Conservation (phyloP, 495 filamentous ascomycete species). For the Aspergillus avenaceus region DNA sequence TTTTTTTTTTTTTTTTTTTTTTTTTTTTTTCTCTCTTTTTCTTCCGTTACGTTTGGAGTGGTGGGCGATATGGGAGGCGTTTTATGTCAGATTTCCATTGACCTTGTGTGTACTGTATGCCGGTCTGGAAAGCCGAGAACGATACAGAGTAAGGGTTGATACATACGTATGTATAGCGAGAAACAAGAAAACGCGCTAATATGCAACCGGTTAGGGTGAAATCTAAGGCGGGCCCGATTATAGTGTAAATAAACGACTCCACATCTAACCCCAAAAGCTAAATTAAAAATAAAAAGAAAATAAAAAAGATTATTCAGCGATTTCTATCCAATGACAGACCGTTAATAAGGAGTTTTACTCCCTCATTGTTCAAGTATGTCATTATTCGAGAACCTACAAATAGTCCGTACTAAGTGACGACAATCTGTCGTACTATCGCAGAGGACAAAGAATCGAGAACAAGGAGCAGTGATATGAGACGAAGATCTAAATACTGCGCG, state of each 20-base stretch:
- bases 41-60: too few relatives aligned
- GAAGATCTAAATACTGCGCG: slow-evolving; percentile 7
- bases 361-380: background rate
- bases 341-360: background rate
- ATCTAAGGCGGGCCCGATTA: slow-evolving; percentile 12
- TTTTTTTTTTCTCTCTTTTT: background rate
- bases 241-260: slow-evolving; percentile 26
- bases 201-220: slow-evolving; percentile 2
- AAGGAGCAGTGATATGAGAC: slow-evolving; percentile 7
- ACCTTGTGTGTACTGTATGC: background rate
- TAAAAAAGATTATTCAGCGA: background rate
- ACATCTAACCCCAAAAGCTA: slow-evolving; percentile 18
- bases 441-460: background rate
- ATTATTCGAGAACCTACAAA: background rate
- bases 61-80: too few relatives aligned
- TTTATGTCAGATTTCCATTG: background rate
- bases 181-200: background rate
- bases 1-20: background rate
- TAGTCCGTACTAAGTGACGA: background rate
- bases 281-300: slow-evolving; percentile 3
- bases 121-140: background rate
- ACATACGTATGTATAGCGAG: slow-evolving; percentile 7
- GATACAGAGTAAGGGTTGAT: slow-evolving; percentile 5
- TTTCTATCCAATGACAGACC: background rate
- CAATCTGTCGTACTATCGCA: slow-evolving; percentile 2